These are phyloP conservation scores for Lipomyces starkeyi DNA, from an alignment of 805 yeast species.

Conservation along the genomic window DNA sequence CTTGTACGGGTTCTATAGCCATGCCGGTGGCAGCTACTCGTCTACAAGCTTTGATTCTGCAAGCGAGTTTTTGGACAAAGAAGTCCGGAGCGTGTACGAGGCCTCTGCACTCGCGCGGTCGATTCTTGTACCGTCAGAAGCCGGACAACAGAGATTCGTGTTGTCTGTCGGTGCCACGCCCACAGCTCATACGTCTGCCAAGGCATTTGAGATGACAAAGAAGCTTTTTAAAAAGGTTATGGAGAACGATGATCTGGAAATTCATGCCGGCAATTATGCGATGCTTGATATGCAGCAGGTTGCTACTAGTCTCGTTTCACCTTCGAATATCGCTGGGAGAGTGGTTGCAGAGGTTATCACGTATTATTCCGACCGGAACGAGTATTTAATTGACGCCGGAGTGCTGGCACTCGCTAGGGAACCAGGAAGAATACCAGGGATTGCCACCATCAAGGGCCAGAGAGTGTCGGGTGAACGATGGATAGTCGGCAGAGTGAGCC, in stretches of 20 bases:
- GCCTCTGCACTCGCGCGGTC: conserved; percentile 54
- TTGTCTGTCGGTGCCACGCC: conserved; percentile 86
- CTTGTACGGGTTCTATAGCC: conserved; percentile 74
- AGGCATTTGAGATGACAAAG: conserved; percentile 1
- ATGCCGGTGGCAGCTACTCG: conserved; percentile 77
- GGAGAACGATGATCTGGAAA: conserved; percentile 57
- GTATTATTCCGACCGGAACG: conserved; percentile 66
- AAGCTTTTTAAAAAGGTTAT: background rate
- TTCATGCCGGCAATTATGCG: conserved; percentile 84
- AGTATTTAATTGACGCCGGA: conserved; percentile 72
- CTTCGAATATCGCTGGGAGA: conserved; percentile 55
- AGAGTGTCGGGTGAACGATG: conserved; percentile 54
- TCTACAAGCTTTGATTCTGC: conserved; percentile 56
- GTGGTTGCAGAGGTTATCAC: conserved; percentile 67
- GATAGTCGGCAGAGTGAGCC: conserved; percentile 71
- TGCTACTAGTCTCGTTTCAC: conserved; percentile 64
- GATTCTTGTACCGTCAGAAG: conserved; percentile 20
- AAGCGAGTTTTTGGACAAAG: conserved; percentile 56
- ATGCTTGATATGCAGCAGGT: conserved; percentile 78
- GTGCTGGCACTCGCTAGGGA: conserved; percentile 74
- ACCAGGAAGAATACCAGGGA: conserved; percentile 52
- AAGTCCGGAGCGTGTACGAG: conserved; percentile 59
- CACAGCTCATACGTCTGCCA: conserved; percentile 57
- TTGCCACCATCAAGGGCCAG: conserved; percentile 33
- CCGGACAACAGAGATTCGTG: conserved; percentile 46